Conservation (phyloP, 768 basidiomycete genomes). For the Leccinum disarticulatum region DNA sequence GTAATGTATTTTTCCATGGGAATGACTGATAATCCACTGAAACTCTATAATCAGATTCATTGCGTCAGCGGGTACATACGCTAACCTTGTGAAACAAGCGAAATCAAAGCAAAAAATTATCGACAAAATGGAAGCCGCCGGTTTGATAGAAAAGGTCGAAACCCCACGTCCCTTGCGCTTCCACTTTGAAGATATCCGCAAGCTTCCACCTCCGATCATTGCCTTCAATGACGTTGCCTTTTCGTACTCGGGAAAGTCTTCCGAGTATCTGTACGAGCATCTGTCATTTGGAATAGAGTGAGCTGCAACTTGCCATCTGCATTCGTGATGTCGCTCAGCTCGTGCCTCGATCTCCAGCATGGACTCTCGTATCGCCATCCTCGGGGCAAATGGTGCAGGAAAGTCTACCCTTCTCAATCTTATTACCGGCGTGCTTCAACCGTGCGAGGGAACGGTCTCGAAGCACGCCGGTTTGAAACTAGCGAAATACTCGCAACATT, state of each 20-base stretch:
- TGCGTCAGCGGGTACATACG: slow-evolving; percentile 98
- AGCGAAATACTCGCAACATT: slow-evolving; percentile 98
- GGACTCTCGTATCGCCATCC: slow-evolving; percentile 94
- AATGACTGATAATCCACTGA: slow-evolving; percentile 9
- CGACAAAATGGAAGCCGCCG: slow-evolving; percentile 99
- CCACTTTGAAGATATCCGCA: slow-evolving; percentile 94
- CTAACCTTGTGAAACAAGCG: slow-evolving; percentile 97
- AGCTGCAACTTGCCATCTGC: slow-evolving; percentile 29
- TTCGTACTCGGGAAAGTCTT: slow-evolving; percentile 87
- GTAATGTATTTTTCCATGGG: slow-evolving; percentile 41
- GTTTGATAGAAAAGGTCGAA: slow-evolving; percentile 91
- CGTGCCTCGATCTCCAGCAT: slow-evolving; percentile 49
- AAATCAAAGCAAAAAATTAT: slow-evolving; percentile 99
- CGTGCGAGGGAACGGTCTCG: slow-evolving; percentile 81
- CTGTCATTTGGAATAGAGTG: slow-evolving; percentile 98
- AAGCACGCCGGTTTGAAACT: slow-evolving; percentile 91
- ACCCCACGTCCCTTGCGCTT: slow-evolving; percentile 72
- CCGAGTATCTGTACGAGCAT: slow-evolving; percentile 84
- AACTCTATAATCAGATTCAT: slow-evolving; percentile 66
- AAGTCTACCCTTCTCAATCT: slow-evolving; percentile 92
- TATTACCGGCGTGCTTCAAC: slow-evolving; percentile 80
- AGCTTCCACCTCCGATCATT: slow-evolving; percentile 94
- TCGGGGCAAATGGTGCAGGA: slow-evolving; percentile 94
- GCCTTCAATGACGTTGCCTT: slow-evolving; percentile 96
- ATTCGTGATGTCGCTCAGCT: slow-evolving; percentile 8